Evolutionary conservation across 345 rosid genomes (phyloP), one percentile per base, ranked within the genome.

Genomic region (Camelina hispida): DNA sequence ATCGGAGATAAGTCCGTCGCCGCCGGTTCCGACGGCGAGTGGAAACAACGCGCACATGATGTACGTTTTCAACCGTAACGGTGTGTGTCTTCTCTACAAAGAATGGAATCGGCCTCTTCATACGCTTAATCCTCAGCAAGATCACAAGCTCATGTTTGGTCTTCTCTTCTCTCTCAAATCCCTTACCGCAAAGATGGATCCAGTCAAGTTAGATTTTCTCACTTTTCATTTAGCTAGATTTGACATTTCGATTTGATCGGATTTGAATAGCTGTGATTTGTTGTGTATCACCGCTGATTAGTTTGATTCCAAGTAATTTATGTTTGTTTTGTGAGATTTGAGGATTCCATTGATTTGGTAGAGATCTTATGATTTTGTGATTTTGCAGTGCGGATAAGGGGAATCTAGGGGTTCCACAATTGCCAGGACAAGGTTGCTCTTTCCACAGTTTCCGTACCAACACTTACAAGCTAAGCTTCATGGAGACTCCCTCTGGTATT

Each of bases 111-210:
- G 97, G 2, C 89, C 95, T 11, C 97, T 92, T 71, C 94, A 83
- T 59, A 89, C 99, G 34, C 90, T 93, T 5, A 87, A 86, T 58
- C 80, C 90, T 10, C 97, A 88, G 72, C 97, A 88, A 81, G 99
- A 96, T 69, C 98, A 86, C 73, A 90, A 90, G 83, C 99, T 95
- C 79, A 92, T 95, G 96, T 95, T 89, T 42, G 99, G 99, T 62
- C 88, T 92, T 58, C 99, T 95, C 79, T 95, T 92, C 93, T 92
- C 98, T 4, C 99, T 92, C 84, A 95, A 95, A 81, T 95, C 99
- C 11, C 83, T 95, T 60, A 85, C 98, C 14, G 96, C 96, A 32
- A 95, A 95, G 64, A 89, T 95, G 97, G 99, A 95, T 83, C 99
- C 99, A 34, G 86, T 85, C 16, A 79, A 83, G 97, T 91, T 55